phyloP scores from a whole-genome alignment of 345 rosid species.

The Psidium friedrichsthalianum region DNA sequence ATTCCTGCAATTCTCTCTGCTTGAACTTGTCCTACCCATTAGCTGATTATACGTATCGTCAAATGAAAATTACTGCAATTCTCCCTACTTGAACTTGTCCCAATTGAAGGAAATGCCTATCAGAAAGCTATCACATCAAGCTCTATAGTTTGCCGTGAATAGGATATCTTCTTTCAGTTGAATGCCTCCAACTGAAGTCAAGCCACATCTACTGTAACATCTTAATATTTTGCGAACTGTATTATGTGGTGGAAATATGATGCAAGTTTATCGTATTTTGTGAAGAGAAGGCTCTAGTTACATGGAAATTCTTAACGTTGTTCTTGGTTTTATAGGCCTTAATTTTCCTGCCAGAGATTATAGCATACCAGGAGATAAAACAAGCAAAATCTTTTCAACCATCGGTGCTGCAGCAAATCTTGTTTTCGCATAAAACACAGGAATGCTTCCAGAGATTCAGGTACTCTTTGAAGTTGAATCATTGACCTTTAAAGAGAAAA shows the following conservation, averaged over 20 bases:
- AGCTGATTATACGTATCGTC: no score
- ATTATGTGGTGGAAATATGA: not conserved
- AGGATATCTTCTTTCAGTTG: not conserved
- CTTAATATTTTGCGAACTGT: not conserved
- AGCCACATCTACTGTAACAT: not conserved
- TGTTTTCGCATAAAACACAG: slow-evolving; percentile 86
- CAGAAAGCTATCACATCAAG: not conserved
- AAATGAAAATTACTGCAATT: not conserved
- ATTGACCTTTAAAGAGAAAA: not conserved
- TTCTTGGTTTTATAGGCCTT: slow-evolving; percentile 27
- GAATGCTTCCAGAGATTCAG: slow-evolving; percentile 95
- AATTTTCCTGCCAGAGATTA: slow-evolving; percentile 60
- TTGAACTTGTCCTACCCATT: not conserved
- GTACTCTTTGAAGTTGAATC: slow-evolving; percentile 4
- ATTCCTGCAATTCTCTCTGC: not conserved
- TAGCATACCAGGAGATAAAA: slow-evolving; percentile 40
- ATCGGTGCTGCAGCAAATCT: slow-evolving; percentile 81
- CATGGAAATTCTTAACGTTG: not conserved
- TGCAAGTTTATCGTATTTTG: not conserved
- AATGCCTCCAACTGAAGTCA: not conserved
- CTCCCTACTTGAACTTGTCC: not conserved
- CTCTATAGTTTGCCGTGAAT: not conserved
- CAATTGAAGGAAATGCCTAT: not conserved
- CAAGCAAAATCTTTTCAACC: slow-evolving; percentile 41
- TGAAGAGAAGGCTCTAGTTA: not conserved